Conservation (phyloP, 768 basidiomycete genomes). For the Pulveroboletus sp. region DNA sequence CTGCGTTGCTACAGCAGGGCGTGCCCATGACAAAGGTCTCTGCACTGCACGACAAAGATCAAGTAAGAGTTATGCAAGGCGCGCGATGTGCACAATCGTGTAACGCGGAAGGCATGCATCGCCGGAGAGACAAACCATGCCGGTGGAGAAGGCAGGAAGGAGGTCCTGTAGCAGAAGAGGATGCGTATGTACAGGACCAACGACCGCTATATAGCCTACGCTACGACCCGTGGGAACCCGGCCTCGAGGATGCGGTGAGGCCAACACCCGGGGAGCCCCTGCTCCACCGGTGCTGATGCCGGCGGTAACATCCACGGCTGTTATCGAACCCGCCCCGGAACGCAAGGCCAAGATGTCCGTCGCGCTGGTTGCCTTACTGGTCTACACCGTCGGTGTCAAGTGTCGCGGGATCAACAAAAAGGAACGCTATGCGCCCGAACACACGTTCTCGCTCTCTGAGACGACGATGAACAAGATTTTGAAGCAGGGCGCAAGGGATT, state of each 20-base stretch:
- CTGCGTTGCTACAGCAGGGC: constrained; percentile 56
- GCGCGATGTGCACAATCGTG: constrained; percentile 41
- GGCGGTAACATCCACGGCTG: constrained; percentile 9
- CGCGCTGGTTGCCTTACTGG: constrained; percentile 68
- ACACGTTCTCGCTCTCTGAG: constrained; percentile 94
- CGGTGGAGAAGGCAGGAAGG: no score
- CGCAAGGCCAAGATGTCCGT: constrained; percentile 70
- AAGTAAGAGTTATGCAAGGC: constrained; percentile 40
- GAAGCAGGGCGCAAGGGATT: constrained; percentile 60
- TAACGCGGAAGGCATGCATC: constrained; percentile 32
- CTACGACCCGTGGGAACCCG: no score
- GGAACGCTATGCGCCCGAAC: constrained; percentile 79
- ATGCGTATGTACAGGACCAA: no score
- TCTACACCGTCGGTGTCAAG: constrained; percentile 96
- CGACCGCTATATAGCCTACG: no score
- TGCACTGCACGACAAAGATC: constrained; percentile 47
- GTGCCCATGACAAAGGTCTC: constrained; percentile 83
- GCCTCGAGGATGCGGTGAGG: no score
- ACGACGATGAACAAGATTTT: constrained; percentile 72
- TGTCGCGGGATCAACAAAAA: constrained; percentile 89
- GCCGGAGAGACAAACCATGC: constrained; percentile 11
- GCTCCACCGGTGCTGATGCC: no score
- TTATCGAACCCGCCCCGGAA: constrained; percentile 16
- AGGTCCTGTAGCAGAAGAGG: no score
- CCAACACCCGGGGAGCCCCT: no score